Base-by-base conservation (phyloP, 2,329 filamentous ascomycete species). In the Hypomyces rosellus region DNA sequence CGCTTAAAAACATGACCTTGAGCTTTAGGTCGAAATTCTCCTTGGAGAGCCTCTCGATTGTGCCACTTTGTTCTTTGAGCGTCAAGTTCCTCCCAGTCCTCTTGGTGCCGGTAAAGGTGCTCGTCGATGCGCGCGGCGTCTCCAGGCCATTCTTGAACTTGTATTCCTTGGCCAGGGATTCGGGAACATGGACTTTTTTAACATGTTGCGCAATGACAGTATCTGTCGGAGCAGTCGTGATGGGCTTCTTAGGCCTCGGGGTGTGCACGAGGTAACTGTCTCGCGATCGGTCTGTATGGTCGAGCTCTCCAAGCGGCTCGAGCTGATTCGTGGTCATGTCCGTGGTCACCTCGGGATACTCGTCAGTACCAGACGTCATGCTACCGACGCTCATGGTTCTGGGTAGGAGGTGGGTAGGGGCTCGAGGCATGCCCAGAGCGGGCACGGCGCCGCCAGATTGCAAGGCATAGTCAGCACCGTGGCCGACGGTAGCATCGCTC, bases 21-120 rank as follows among this genome's bases (percentile, higher is more conserved):
- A 97, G 84, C 69, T 97, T 96, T 49, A 97, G 73, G 65, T 96
- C 92, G 65, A 97, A 99, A 57, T 99, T 99, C 67, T 99, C 93
- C 70, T 99, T 99, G 53, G 89, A 95, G 2, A 97, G 77, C 52
- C 91, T 84, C 68, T 99, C 93, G 56, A 99, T 96, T 13, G 92
- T 97, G 69, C 87, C 95, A 64, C 92, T 96, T 69, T 99, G 93
- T 69, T 99, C 93, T 67, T 96, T 97, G 38, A 99, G 74, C 0
- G 93, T 97, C 69, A 99, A 74, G 59, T 82, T 88, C 61, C 80
- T 84, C 16, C 84, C 83, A 41, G 77, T 76, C 40, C 81, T 76
- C 25, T 51, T 51, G 18, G 51, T 76, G 8, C 73, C 70, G 3
- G 74, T 54, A 13, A 73, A 65, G 30, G 75, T 73, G 52, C 83